Conservation (phyloP, 176 grass and related monocot species). For the Pharus latifolius region DNA sequence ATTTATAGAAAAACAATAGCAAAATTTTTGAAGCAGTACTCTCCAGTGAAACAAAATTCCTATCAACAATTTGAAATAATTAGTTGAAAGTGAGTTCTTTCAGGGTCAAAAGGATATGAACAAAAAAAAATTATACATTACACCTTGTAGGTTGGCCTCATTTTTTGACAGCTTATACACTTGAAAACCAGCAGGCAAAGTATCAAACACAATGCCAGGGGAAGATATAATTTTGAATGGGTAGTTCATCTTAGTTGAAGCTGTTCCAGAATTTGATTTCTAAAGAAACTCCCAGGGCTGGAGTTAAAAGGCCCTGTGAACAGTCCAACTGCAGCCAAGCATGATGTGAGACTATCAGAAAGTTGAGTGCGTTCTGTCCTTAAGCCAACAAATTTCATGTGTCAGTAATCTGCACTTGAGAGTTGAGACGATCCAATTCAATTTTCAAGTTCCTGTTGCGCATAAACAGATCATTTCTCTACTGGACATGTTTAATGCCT, state of each 20-base stretch:
- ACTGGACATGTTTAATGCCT: background rate
- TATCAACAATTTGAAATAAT: conserved; percentile 3
- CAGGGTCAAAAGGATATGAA: background rate
- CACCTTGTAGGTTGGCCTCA: background rate
- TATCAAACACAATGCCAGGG: background rate
- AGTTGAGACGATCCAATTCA: background rate
- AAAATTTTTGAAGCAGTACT: background rate
- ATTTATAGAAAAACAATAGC: background rate
- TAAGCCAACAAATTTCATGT: background rate
- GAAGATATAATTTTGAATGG: background rate
- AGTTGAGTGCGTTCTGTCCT: background rate
- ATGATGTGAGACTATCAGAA: background rate
- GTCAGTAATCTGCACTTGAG: background rate
- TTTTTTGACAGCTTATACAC: background rate
- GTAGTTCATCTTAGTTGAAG: background rate
- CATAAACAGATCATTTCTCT: conserved; percentile 1
- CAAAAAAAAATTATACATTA: conserved; percentile 2
- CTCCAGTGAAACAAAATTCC: background rate
- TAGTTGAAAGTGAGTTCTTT: background rate
- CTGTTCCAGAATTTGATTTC: background rate
- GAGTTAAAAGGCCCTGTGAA: background rate
- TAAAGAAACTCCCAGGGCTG: background rate
- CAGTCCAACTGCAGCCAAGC: background rate
- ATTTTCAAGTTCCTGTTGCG: background rate
- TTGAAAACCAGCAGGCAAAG: background rate